Evolutionary conservation across 2,329 filamentous ascomycete genomes (phyloP), one percentile per base, ranked within the genome.

Genomic region (Aureobasidium sp.): DNA sequence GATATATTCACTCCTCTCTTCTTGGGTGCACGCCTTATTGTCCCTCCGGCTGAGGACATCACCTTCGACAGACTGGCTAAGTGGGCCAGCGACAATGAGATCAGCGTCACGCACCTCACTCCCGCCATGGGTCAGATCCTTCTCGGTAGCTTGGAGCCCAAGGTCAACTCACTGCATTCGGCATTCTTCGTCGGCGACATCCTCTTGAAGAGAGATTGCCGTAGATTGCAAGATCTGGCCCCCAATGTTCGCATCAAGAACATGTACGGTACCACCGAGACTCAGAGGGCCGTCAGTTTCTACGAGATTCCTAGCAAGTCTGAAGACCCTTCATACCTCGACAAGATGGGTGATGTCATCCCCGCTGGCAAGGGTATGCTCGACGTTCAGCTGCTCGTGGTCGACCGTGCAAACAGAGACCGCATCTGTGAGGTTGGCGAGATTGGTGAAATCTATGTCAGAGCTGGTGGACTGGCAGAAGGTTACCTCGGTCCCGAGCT

Each of bases 61-160:
- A 84, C 87, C 60, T 89, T 97, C 72, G 92, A 96, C 75, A 86
- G 82, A 68, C 79, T 97, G 15, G 87, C 87, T 5, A 91, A 96
- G 70, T 99, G 94, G 94, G 90, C 97, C 82, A 80, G 82, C 58
- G 84, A 87, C 58, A 84, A 89, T 70, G 77, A 82, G 61, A 85
- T 89, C 2, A 96, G 87, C 17, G 89, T 91, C 23, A 91, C 88
- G 13, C 94, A 97, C 75, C 77, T 97, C 42, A 99, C 94, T 1
- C 94, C 94, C 10, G 94, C 94, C 62, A 97, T 97, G 92, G 92
- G 92, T 61, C 90, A 97, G 69, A 94, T 97, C 64, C 78, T 97
- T 1, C 87, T 93, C n/a, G 92, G 91, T 47, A 86, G 90, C 0
- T 75, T 89, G 67, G 95, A 97, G 70, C 88, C 90, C 1, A 74